Base-by-base conservation (phyloP, 1,284 basidiomycete species). In the Caloboletus firmus region DNA sequence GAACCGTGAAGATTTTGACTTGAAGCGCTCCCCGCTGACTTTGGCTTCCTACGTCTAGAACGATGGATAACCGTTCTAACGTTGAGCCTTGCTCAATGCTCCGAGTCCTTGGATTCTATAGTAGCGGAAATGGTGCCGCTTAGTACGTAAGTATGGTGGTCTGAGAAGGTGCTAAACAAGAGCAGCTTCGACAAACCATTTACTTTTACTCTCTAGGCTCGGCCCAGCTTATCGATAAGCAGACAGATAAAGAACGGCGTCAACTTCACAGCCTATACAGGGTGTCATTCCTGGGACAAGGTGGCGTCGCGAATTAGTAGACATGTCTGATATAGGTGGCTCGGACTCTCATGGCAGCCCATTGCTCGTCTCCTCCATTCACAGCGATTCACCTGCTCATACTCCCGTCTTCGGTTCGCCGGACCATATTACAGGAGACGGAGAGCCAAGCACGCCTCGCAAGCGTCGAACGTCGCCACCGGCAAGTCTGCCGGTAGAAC, bases 241-340 rank as follows among this genome's bases (percentile, higher is more conserved):
- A 35, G 4, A 28, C 42, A 2, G 28, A 42, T 37, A 42, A 43
- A 51, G 51, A 52, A 13, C 40, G 35, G 9, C 39, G 15, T n/a
- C 9, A 4, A 1, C 32, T 15, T 24, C 32, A 13, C 1, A 31
- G 12, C 9, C 30, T 30, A 22, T 32, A 5, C 32, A 9, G 22
- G 42, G 20, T 24, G 22, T 39, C 26, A 4, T 24, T 17, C 17
- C 26, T 34, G 36, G n/a, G n/a, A 13, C 43, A n/a, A 34, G 24
- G 17, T 15, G 22, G 11, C 45, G 34, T 47, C 26, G 15, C n/a
- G 26, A n/a, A 36, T n/a, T 37, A 17, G 30, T 31, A 20, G 35
- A n/a, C 28, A 70, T 71, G 67, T 61, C 57, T 13, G 26, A 30
- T 51, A 44, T 31, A 49, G 55, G 39, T 22, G 32, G 20, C 35